phyloP scores from a whole-genome alignment of 306 rosid genomes.

The Corylus americana region DNA sequence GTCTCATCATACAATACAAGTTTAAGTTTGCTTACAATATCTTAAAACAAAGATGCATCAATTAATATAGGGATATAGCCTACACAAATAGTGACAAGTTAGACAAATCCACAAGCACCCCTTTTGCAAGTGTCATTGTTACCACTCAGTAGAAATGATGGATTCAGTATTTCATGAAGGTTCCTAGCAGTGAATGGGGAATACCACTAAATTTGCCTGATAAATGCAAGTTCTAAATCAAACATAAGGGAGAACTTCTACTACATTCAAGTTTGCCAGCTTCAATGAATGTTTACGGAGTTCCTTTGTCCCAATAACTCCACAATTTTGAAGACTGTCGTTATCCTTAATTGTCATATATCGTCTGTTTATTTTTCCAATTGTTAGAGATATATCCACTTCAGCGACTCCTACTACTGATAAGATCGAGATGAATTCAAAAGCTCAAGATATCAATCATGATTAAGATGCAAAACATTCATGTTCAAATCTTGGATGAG shows the following conservation, averaged over 20 bases:
- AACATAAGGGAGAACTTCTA: no score
- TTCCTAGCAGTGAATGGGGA: background rate
- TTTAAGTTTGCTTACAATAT: background rate
- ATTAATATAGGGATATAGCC: background rate
- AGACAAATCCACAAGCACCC: background rate
- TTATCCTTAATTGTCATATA: no score
- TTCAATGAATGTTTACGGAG: background rate
- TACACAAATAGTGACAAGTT: background rate
- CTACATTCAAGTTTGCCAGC: no score
- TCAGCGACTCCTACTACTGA: no score
- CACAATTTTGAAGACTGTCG: no score
- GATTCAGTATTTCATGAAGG: background rate
- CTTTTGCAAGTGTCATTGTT: background rate
- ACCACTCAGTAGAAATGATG: background rate
- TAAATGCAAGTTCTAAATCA: background rate
- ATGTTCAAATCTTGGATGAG: no score
- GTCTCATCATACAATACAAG: background rate
- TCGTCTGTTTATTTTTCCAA: no score
- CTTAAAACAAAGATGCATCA: background rate
- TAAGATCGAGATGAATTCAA: no score
- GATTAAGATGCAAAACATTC: no score
- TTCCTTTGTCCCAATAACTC: no score
- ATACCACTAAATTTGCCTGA: background rate
- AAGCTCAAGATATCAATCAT: no score
- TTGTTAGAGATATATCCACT: no score